Base-by-base conservation (phyloP, 1,284 basidiomycete species). In the Moesziomyces sp. region DNA sequence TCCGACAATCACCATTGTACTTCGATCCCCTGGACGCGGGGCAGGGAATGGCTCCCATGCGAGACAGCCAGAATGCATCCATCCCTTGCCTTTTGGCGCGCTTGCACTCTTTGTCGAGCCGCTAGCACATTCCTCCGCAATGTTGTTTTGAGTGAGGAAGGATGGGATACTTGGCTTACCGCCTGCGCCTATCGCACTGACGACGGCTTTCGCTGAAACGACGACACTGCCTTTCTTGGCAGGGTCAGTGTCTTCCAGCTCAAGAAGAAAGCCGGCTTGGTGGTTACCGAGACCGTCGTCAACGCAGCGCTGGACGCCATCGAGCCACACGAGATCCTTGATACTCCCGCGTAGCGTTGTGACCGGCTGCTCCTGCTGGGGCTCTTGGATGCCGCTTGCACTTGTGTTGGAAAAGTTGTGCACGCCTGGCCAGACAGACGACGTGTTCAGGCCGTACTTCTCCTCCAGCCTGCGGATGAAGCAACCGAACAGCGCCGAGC, bases 21-120 rank as follows among this genome's bases (percentile, higher is more conserved):
- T 51, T 18, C 19, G 23, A 3, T 35, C 44, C 2, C 58, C 16
- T 14, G 61, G 23, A 1, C 61, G 43, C 0, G 79, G 79, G 13
- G 61, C 52, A 3, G 62, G 46, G 46, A 76, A 80, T 3, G 67
- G 66, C 5, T 60, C 59, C 3, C 56, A 43, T 9, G 78, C 74
- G 23, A 85, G 78, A 0, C 81, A 80, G 19, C 76, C 43, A 0
- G 83, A 81, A 48, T 85, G 85, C 40, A 76, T 79, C 84, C 84
- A 84, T 38, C 14, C 35, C 3, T 18, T 38, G 2, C 35, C 35
- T 14, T 5, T 38, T 3, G 35, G 14, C 5, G 35, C 14, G 18
- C 35, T 18, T 38, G 35, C 5, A 14, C 14, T 18, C 35, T 18
- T 38, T 38, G 35, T 6, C 13, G 35, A 18, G 14, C 35, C 16